Base-by-base conservation (phyloP, 2,329 filamentous ascomycete genomes). In the Trichothecium sympodiale region DNA sequence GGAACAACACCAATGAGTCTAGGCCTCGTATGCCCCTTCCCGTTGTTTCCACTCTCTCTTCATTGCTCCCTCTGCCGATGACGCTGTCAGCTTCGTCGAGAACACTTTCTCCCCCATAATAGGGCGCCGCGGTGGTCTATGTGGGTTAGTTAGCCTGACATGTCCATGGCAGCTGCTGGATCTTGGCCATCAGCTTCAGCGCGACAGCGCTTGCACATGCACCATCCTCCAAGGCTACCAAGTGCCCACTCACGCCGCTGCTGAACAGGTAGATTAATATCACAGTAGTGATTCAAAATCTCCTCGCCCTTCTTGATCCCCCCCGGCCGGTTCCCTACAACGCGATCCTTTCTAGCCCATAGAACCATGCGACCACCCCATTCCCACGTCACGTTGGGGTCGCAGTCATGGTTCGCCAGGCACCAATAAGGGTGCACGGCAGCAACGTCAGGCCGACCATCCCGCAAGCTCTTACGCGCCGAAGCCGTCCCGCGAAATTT, bases 381-480 rank as follows among this genome's bases (percentile, higher is more conserved):
- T 50, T 94, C 84, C 91, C 91, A 98, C 4, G 74, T 74, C 28
- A 96, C 87, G 55, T 94, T 95, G 8, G 91, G 91, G 53, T 94
- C 79, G 59, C 91, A 98, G 55, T 87, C 86, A 55, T 98, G 91
- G 51, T 98, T 98, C 18, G 89, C 88, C 20, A 96, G 68, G 59
- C 88, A 96, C 87, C 91, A 98, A 47, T 94, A 77, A 2, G 89
- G 87, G 60, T 96, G 88, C 18, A 96, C 88, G 18, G 89, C 89
- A 18, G 85, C 86, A 4, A 94, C 82, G 49, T 96, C 91, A 0
- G 91, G 89, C 8, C 84, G 76, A 3, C 87, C 84, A 43, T 89
- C 83, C 46, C 74, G 73, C 0, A 70, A 71, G 42, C 75, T 86
- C 46, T 91, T 80, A 28, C 84, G 74, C 4, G 88, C 89, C 3